These are phyloP conservation scores for Alternaria longipes DNA, from an alignment of 2,329 filamentous ascomycete species.

Conservation along the genomic window DNA sequence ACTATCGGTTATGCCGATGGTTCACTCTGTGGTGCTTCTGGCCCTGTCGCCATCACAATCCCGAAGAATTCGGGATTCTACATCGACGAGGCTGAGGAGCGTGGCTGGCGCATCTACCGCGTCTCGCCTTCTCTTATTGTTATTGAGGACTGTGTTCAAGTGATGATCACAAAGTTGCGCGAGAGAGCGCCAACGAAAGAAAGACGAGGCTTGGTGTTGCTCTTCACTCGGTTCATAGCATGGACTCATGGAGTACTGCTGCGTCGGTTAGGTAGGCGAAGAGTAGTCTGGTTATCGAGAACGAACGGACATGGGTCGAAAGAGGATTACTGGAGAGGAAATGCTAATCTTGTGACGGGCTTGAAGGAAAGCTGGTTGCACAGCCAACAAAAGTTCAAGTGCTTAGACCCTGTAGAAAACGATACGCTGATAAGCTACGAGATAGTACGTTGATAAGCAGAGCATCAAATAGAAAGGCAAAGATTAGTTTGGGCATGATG, in stretches of 20 bases:
- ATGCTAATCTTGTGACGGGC: not conserved
- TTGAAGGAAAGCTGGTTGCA: not conserved
- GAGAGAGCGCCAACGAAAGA: slow-evolving; percentile 1
- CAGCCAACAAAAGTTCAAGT: not conserved
- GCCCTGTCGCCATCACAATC: not conserved
- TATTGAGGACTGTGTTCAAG: slow-evolving; percentile 1
- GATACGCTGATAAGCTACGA: not conserved
- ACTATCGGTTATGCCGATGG: not conserved
- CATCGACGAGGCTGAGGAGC: not conserved
- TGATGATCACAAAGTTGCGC: not conserved
- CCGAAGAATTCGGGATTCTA: not conserved
- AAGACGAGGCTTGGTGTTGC: not conserved
- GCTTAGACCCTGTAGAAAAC: not conserved
- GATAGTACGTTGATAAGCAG: not conserved
- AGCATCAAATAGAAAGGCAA: not conserved
- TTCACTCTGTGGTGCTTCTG: not conserved
- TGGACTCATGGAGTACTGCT: not conserved
- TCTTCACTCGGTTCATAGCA: not conserved
- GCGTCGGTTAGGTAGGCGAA: not conserved
- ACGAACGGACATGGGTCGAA: not conserved
- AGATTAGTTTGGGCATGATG: not conserved
- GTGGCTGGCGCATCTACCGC: not conserved
- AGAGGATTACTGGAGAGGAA: not conserved
- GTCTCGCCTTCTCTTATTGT: not conserved
- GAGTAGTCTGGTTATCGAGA: not conserved